Evolutionary conservation across 805 yeast genomes (phyloP).

Genomic region (Monosporozyma unispora): DNA sequence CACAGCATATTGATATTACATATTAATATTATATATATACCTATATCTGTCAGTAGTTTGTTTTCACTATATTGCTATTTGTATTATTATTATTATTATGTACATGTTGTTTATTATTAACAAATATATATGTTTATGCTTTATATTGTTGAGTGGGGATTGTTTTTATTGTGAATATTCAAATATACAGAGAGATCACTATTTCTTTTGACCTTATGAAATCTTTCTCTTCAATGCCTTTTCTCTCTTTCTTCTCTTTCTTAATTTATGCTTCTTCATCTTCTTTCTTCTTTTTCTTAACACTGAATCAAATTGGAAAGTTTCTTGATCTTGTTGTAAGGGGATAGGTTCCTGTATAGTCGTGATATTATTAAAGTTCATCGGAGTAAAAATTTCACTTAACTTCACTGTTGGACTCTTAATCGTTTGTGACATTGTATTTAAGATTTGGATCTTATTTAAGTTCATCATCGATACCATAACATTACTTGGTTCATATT

Average conservation of each 20-base stretch:
- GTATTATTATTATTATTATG: not conserved
- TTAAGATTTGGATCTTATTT: not conserved
- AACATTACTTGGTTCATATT: not conserved
- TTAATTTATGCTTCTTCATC: slow-evolving; percentile 95
- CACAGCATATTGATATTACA: no score
- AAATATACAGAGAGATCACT: not conserved
- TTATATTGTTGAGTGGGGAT: no score
- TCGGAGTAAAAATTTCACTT: not conserved
- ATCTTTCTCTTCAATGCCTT: slow-evolving; percentile 69
- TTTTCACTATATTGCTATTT: not conserved
- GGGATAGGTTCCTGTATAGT: not conserved
- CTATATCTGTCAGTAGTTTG: not conserved
- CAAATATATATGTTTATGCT: not conserved
- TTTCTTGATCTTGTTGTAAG: not conserved
- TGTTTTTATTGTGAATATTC: not conserved
- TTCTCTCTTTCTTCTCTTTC: slow-evolving; percentile 94
- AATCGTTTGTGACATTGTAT: not conserved
- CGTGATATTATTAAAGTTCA: not conserved
- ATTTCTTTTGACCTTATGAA: slow-evolving; percentile 33
- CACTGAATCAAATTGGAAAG: slow-evolving; percentile 53
- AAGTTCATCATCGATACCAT: not conserved
- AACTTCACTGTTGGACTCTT: not conserved
- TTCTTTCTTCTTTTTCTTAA: slow-evolving; percentile 80
- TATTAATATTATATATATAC: not conserved
- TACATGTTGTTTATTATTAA: not conserved